phyloP scores from a whole-genome alignment of 192 early-diverging fungal species.

The Coemansia umbellata region DNA sequence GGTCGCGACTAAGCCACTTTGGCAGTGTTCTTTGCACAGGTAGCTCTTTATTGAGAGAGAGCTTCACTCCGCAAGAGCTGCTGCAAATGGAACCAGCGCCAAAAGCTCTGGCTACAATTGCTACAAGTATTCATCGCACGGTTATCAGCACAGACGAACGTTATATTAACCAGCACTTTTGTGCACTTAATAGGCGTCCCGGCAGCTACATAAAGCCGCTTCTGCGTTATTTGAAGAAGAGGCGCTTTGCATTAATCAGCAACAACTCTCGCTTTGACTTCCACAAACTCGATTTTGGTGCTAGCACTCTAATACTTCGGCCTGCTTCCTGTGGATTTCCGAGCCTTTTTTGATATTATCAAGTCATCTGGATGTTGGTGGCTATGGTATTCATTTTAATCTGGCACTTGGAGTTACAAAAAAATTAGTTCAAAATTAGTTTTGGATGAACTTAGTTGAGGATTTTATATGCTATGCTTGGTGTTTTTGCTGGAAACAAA shows the following conservation, averaged over 20 bases:
- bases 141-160: not conserved
- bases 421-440: not conserved
- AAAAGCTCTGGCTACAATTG: not conserved
- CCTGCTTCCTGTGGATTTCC: not conserved
- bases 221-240: not conserved
- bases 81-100: not conserved
- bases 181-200: not conserved
- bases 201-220: not conserved
- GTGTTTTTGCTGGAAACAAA: not conserved
- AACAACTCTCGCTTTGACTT: not conserved
- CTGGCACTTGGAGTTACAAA: not conserved
- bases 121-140: not conserved
- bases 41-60: too few relatives aligned
- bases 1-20: too few relatives aligned
- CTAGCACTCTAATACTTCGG: not conserved
- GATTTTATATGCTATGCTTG: not conserved
- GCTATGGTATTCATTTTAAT: not conserved
- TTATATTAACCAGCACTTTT: not conserved
- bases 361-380: not conserved
- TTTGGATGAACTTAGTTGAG: slow-evolving; percentile 4
- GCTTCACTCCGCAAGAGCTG: too few relatives aligned
- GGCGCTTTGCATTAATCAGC: not conserved
- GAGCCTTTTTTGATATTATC: not conserved
- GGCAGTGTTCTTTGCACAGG: too few relatives aligned
- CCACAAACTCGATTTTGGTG: not conserved